Conservation (phyloP, 768 basidiomycete genomes). For the Asterophora parasitica region DNA sequence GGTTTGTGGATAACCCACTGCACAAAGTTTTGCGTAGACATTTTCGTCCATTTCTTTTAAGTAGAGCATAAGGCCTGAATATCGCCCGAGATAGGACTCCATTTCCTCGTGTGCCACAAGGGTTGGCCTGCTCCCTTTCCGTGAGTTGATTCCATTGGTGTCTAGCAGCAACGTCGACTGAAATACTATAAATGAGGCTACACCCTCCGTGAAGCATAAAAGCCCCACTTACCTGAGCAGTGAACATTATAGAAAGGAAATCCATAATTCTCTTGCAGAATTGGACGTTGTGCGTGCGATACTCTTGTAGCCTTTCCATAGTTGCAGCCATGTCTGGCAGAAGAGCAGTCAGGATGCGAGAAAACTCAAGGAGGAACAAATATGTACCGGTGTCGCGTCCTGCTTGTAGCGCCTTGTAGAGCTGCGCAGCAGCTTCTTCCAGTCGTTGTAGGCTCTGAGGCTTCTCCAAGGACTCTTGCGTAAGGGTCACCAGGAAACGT, state of each 20-base stretch:
- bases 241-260: conserved; percentile 88
- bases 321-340: conserved; percentile 89
- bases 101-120: conserved; percentile 65
- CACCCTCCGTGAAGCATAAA: conserved; percentile 3
- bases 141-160: conserved; percentile 48
- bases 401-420: conserved; percentile 95
- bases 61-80: conserved; percentile 87
- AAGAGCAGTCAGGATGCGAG: conserved; percentile 10
- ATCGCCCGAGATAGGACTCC: conserved; percentile 81
- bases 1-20: conserved; percentile 45
- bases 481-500: conserved; percentile 67
- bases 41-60: conserved; percentile 94
- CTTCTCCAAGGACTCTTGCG: conserved; percentile 88
- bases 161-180: conserved; percentile 70
- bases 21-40: conserved; percentile 85
- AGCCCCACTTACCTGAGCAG: conserved; percentile 62
- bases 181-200: not conserved
- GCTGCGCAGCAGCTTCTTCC: conserved; percentile 76
- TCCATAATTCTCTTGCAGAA: conserved; percentile 92
- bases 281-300: conserved; percentile 82
- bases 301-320: conserved; percentile 89
- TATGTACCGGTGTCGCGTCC: conserved; percentile 78
- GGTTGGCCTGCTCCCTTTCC: conserved; percentile 39
- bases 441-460: conserved; percentile 67
- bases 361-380: not conserved